These are phyloP conservation scores for Suillus placidus DNA, from an alignment of 768 basidiomycete species.

Conservation along the genomic window DNA sequence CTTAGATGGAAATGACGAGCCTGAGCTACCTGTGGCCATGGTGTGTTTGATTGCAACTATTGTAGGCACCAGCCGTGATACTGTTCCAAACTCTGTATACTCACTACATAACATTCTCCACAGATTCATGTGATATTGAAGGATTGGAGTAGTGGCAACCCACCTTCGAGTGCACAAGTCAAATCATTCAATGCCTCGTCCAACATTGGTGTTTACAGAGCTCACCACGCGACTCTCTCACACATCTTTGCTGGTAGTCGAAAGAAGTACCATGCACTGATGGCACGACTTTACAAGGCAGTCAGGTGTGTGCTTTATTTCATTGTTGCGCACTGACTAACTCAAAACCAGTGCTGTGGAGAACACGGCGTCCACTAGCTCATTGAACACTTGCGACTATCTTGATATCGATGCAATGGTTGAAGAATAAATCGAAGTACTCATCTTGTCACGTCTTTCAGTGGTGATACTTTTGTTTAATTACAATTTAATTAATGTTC, in stretches of 20 bases:
- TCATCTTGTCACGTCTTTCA: too few species aligned
- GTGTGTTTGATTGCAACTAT: neutral
- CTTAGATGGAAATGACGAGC: neutral
- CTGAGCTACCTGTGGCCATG: neutral
- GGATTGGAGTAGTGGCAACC: neutral
- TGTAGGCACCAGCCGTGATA: too few species aligned
- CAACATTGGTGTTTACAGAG: neutral
- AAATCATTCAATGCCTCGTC: neutral
- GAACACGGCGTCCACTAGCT: neutral
- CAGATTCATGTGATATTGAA: neutral
- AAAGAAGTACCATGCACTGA: neutral
- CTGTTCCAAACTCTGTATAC: too few species aligned
- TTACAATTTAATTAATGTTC: too few species aligned
- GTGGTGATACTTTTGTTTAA: too few species aligned
- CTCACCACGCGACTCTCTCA: neutral
- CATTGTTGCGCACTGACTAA: neutral
- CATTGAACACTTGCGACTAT: neutral
- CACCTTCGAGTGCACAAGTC: neutral
- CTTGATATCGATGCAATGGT: neutral
- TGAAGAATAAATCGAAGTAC: too few species aligned
- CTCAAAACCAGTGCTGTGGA: neutral
- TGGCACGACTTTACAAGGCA: neutral
- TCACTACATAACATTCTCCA: too few species aligned
- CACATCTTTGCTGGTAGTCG: neutral
- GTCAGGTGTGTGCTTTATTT: neutral